Evolutionary conservation across 176 grass and related monocot species (phyloP), one percentile per base, ranked within the genome.

Genomic region (Eleusine coracana): DNA sequence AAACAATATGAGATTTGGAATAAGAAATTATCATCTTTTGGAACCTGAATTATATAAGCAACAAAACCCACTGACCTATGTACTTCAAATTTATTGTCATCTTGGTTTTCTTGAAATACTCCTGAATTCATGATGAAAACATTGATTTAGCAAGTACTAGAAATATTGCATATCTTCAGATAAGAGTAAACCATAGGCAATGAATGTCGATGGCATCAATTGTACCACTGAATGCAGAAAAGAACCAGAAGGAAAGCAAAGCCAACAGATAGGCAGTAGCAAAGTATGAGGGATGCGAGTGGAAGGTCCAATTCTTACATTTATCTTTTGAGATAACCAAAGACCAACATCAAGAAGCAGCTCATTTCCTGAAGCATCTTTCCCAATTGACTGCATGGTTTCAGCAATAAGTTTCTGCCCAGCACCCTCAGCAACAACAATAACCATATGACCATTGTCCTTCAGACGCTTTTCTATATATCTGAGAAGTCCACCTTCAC

Each of bases 291-390:
- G 21, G 14, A 61, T 66, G 69, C 28, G 79, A 55, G 20, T 14
- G 3, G 36, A 60, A 65, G 68, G 74, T 75, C 21, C 2, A 39
- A 65, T 42, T 66, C 58, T 69, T 11, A 99, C 96, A 82, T 96
- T 99, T 78, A 99, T 99, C 87, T 96, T 90, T 64, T 99, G 91
- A 61, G 96, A 99, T 65, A 99, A 84, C 96, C 96, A 99, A 76
- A 93, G 87, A 78, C 96, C 96, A 90, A 98, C 89, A 74, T 98
- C 96, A 39, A 90, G 93, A 49, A 99, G 89, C 29, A 96, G 80
- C 37, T 87, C 86, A 49, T 99, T 99, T 59, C 96, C 96, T 65
- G 96, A 99, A 72, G 91, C 91, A 83, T 99, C 96, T 88, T 92
- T 58, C 63, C 83, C 87, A 75, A 83, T 93, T 64, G 83, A 80